Evolutionary conservation across 805 yeast genomes (phyloP), one percentile per base, ranked within the genome.

Genomic region (Yarrowia alimentaria): DNA sequence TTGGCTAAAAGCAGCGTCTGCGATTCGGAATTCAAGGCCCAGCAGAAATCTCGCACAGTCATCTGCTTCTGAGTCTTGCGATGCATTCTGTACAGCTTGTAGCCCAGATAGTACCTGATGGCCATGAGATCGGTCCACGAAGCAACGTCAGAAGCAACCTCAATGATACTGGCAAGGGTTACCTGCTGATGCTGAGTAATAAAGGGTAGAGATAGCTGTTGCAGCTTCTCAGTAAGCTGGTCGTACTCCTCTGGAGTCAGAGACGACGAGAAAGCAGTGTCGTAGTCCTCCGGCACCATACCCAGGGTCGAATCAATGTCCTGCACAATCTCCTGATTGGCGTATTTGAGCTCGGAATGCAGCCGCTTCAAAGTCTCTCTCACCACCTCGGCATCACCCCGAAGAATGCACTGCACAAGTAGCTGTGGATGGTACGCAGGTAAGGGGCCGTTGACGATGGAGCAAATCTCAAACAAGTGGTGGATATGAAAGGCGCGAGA

Each of bases 401-500:
- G 75, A 58, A 83, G 80, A 14, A 90, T 63, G 4, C 81, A 69
- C 63, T 90, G 96, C 35, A 88, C 81, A 40, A 90, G 65, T 49
- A 87, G 75, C 64, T 89, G 96, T 0, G 98, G 98, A 61, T 91
- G 97, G 58, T 86, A 90, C 0, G 88, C 68, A 0, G 97, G 96
- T 12, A 91, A 64, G 0, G 94, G 93, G 24, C 97, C 97, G 67
- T 90, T 90, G 51, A 90, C 67, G 4, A 89, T 81, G 12, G 86
- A 70, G 43, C 83, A 85, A 53, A 90, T 71, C 57, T 83, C 84
- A 54, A 85, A 75, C 2, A 90, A 75, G 18, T 65, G 65, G 14
- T 56, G 54, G 9, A 60, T 45, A 2, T 38, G 26, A 31, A 54
- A 30, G 4, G 42, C 53, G 10, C 35, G 47, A 5, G 31, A 57